Evolutionary conservation across 257 asterid species (phyloP).

Genomic region (Ballota nigra): DNA sequence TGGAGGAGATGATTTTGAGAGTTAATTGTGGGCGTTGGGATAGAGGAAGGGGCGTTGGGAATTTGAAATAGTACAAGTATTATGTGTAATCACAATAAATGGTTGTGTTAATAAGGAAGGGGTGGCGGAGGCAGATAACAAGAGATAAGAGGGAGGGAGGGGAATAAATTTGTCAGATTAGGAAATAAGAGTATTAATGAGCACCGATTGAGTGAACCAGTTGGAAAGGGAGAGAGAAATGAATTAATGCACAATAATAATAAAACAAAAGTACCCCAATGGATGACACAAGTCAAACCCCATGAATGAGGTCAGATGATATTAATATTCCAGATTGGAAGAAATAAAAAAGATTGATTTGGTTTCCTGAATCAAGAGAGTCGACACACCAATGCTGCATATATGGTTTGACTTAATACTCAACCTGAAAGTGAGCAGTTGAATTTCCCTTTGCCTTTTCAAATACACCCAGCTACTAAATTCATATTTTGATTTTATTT

Average conservation of each 20-base stretch:
- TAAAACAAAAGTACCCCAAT: neutral
- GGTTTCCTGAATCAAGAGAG: too few relatives aligned
- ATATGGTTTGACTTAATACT: constrained; percentile 22
- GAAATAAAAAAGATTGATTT: too few relatives aligned
- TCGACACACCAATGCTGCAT: too few relatives aligned
- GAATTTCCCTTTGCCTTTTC: constrained; percentile 33
- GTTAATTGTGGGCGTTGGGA: neutral
- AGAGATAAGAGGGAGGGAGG: neutral
- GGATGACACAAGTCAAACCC: neutral
- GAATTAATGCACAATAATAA: neutral
- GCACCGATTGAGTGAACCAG: constrained; percentile 59
- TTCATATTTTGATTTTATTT: too few relatives aligned
- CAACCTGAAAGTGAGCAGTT: constrained; percentile 63
- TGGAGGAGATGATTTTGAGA: neutral
- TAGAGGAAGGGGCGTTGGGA: neutral
- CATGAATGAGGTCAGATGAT: neutral
- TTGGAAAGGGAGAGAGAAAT: constrained; percentile 35
- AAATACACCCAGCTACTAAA: neutral
- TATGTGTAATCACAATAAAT: too few relatives aligned
- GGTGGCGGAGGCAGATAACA: neutral
- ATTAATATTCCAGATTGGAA: too few relatives aligned
- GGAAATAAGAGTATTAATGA: constrained; percentile 29
- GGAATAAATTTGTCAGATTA: neutral
- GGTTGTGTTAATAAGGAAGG: too few relatives aligned
- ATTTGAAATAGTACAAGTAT: too few relatives aligned